These are phyloP conservation scores for Silene coronaria DNA, from an alignment of 179 eudicot species.

Conservation along the genomic window DNA sequence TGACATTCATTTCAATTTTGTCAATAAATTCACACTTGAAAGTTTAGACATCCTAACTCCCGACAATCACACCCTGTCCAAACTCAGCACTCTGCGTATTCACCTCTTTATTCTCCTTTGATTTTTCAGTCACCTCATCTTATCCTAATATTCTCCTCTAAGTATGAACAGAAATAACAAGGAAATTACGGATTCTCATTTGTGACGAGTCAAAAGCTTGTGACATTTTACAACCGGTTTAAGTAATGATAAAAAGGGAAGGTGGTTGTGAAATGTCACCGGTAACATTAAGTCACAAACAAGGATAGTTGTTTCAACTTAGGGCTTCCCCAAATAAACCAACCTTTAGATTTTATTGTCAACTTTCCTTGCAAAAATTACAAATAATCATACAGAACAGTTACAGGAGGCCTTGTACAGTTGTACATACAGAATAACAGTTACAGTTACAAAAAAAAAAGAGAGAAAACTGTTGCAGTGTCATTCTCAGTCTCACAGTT, in stretches of 20 bases:
- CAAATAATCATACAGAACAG: neutral
- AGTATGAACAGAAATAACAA: neutral
- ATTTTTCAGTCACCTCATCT: neutral
- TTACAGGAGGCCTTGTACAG: slow-evolving; percentile 6
- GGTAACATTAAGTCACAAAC: too few species aligned
- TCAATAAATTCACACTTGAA: too few species aligned
- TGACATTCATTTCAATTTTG: neutral
- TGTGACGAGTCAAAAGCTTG: too few species aligned
- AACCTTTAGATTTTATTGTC: neutral
- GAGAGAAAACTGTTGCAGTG: neutral
- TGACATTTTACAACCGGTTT: too few species aligned
- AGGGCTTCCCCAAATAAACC: too few species aligned
- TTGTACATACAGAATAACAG: slow-evolving; percentile 2
- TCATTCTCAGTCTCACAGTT: neutral
- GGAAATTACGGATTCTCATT: neutral
- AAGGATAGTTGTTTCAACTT: neutral
- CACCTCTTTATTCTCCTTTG: neutral
- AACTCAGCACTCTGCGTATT: neutral
- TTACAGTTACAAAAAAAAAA: neutral
- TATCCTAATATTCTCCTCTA: neutral
- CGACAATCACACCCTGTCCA: slow-evolving; percentile 16
- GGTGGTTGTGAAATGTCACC: too few species aligned
- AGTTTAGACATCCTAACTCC: slow-evolving; percentile 8
- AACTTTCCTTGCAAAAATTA: neutral
- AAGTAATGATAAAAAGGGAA: too few species aligned